phyloP scores from a whole-genome alignment of 1,139 yeast genomes.

The Pichia sp. region DNA sequence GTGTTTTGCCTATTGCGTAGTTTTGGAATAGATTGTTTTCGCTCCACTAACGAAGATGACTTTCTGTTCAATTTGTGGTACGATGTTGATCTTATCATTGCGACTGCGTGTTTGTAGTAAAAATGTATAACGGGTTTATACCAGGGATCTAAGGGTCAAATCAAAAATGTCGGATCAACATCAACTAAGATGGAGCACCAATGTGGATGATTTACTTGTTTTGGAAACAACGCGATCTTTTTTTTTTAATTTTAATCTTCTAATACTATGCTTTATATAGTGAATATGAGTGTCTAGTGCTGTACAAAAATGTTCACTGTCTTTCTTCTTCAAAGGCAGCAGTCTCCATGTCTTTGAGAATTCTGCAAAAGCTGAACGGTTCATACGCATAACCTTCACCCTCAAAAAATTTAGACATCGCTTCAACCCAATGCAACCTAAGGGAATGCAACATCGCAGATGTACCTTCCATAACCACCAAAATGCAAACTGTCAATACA shows the following conservation, averaged over 20 bases:
- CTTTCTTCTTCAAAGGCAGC: slow-evolving; percentile 16
- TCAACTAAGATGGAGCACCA: not conserved
- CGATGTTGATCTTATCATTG: slow-evolving; percentile 9
- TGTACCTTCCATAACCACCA: slow-evolving; percentile 98
- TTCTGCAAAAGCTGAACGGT: slow-evolving; percentile 62
- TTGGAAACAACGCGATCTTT: not conserved
- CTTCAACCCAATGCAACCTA: slow-evolving; percentile 74
- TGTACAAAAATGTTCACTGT: slow-evolving; percentile 1
- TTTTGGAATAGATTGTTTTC: not conserved
- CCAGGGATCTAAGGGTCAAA: not conserved
- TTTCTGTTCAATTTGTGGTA: slow-evolving; percentile 10
- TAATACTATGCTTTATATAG: not conserved
- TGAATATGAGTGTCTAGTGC: not conserved
- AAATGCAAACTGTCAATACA: slow-evolving; percentile 78
- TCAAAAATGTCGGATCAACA: not conserved
- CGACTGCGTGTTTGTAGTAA: not conserved
- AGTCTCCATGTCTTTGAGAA: slow-evolving; percentile 24
- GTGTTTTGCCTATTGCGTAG: not conserved
- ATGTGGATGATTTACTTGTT: not conserved
- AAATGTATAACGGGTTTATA: not conserved
- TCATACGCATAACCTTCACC: slow-evolving; percentile 85
- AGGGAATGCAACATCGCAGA: slow-evolving; percentile 97
- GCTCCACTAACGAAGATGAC: not conserved
- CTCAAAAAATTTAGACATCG: slow-evolving; percentile 95
- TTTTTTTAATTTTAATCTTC: not conserved